phyloP scores from a whole-genome alignment of 2,329 filamentous ascomycete species.

The Colletotrichum costaricense region DNA sequence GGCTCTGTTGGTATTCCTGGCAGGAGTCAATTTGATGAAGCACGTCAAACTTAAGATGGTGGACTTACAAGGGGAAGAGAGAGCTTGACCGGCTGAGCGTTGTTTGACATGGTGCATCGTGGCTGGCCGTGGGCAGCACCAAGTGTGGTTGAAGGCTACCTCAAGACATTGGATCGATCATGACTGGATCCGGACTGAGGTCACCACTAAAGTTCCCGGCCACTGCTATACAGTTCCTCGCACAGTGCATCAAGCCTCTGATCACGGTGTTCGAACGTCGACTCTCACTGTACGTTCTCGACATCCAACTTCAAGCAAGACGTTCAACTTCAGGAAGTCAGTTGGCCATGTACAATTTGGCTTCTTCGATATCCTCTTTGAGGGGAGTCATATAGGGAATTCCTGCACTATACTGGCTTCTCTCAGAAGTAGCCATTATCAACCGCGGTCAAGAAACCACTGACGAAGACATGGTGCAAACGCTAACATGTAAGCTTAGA shows the following conservation, averaged over 20 bases:
- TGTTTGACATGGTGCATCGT: conserved; percentile 46
- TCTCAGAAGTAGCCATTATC: not conserved
- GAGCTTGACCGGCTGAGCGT: conserved; percentile 80
- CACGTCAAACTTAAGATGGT: not conserved
- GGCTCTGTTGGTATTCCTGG: conserved; percentile 90
- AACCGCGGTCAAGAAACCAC: not conserved
- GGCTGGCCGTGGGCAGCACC: not conserved
- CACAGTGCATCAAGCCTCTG: not conserved
- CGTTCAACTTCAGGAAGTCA: not conserved
- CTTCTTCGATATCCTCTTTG: not conserved
- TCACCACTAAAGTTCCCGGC: not conserved
- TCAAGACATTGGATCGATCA: not conserved
- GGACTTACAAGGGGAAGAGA: conserved; percentile 76
- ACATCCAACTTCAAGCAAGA: not conserved
- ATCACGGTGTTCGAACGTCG: too few relatives aligned
- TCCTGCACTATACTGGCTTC: not conserved
- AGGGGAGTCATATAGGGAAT: too few relatives aligned
- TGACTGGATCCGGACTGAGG: not conserved
- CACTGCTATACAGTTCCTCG: not conserved
- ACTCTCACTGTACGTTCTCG: not conserved
- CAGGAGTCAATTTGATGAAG: conserved; percentile 28
- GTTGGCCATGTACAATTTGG: too few relatives aligned
- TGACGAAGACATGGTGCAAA: not conserved
- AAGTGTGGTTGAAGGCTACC: not conserved
- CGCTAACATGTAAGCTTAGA: not conserved